These are phyloP conservation scores for Umbelopsis sp. DNA, from an alignment of 192 early-diverging fungal species.

Conservation along the genomic window DNA sequence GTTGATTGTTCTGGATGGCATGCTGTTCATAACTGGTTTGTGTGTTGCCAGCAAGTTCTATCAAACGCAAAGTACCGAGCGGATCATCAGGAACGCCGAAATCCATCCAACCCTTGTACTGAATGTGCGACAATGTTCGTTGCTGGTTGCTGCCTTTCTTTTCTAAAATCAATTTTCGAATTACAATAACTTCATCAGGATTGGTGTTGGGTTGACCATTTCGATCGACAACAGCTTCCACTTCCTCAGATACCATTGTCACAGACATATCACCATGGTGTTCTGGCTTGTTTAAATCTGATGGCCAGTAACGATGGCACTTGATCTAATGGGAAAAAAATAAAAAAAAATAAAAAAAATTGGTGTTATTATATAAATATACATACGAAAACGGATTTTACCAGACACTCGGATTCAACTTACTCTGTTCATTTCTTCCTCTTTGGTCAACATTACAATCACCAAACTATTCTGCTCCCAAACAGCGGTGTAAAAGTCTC, in stretches of 20 bases:
- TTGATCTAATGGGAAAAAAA: slow-evolving; percentile 48
- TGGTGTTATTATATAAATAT: not conserved
- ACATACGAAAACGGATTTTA: not conserved
- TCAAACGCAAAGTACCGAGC: slow-evolving; percentile 60
- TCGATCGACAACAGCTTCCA: not conserved
- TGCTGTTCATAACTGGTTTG: slow-evolving; percentile 16
- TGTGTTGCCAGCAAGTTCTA: slow-evolving; percentile 50
- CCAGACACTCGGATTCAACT: slow-evolving; percentile 22
- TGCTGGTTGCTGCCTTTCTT: not conserved
- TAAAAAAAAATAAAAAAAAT: not conserved
- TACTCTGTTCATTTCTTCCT: slow-evolving; percentile 82
- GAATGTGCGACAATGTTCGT: slow-evolving; percentile 74
- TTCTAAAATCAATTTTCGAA: slow-evolving; percentile 54
- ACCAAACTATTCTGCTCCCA: slow-evolving; percentile 89
- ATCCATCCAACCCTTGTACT: slow-evolving; percentile 92
- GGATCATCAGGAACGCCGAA: slow-evolving; percentile 77
- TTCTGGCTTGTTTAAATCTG: slow-evolving; percentile 30
- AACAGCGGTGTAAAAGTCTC: slow-evolving; percentile 94
- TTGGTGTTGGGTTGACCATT: slow-evolving; percentile 20
- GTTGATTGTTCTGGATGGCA: not conserved
- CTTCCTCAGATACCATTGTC: slow-evolving; percentile 53
- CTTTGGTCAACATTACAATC: slow-evolving; percentile 94
- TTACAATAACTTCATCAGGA: slow-evolving; percentile 56
- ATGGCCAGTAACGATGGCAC: slow-evolving; percentile 95
- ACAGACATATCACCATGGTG: slow-evolving; percentile 58